A percentile compares a stretch with the other conserved stretches of the same genome.
Conservation (phyloP, 2,329 filamentous ascomycete genomes). For the Aspergillus hortae region DNA sequence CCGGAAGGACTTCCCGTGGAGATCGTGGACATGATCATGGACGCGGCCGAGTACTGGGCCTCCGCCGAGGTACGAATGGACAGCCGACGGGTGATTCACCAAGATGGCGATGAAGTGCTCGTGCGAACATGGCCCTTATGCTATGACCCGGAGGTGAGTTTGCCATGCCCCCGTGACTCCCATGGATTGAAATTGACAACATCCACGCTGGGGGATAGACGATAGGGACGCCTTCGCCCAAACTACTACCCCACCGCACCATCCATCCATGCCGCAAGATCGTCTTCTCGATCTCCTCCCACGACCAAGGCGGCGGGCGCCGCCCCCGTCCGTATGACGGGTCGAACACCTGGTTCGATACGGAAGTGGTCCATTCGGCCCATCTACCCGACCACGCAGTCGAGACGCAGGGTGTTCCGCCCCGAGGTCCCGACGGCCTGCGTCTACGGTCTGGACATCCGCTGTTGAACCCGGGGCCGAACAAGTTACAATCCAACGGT, state of each 20-base stretch:
- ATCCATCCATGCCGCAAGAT: conserved; percentile 39
- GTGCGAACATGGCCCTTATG: conserved; percentile 36
- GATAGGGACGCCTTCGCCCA: conserved; percentile 13
- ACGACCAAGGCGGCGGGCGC: conserved; percentile 32
- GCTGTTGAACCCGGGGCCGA: conserved; percentile 25
- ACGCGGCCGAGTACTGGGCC: conserved; percentile 36
- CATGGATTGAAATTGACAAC: neutral
- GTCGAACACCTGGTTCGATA: conserved; percentile 40
- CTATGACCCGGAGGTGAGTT: conserved; percentile 26
- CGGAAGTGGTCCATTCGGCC: conserved; percentile 26
- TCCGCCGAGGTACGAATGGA: conserved; percentile 21
- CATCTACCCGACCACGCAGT: conserved; percentile 17
- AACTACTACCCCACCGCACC: conserved; percentile 31
- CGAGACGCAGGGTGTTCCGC: conserved; percentile 6
- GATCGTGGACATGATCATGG: conserved; percentile 38
- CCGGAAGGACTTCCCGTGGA: conserved; percentile 29
- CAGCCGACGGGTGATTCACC: conserved; percentile 17
- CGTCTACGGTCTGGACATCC: conserved; percentile 22
- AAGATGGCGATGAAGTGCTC: conserved; percentile 33
- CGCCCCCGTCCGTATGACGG: conserved; percentile 22
- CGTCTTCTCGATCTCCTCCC: conserved; percentile 31
- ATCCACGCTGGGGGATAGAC: conserved; percentile 6
- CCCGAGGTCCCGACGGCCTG: conserved; percentile 1
- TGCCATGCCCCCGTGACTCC: neutral
- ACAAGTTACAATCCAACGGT: conserved; percentile 28